These are phyloP conservation scores for Pulveroboletus ravenelii DNA, from an alignment of 768 basidiomycete species.

Conservation along the genomic window DNA sequence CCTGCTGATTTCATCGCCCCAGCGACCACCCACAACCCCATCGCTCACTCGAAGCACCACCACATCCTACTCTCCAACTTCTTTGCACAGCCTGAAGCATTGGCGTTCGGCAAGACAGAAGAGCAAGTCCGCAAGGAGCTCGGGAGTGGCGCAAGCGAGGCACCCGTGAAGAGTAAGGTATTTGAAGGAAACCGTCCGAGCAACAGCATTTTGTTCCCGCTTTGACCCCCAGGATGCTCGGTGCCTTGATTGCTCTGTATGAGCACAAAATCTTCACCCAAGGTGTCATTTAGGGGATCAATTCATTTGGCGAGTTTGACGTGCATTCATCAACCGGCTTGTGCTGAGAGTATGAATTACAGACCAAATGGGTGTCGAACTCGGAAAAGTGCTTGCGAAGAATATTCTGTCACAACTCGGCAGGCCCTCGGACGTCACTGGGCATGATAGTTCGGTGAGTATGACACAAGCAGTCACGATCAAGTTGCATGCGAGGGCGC, in stretches of 20 bases:
- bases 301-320: constrained; percentile 75
- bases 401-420: constrained; percentile 86
- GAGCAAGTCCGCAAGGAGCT: constrained; percentile 73
- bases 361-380: constrained; percentile 99
- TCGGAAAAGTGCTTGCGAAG: constrained; percentile 97
- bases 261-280: constrained; percentile 99
- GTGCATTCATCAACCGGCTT: background rate
- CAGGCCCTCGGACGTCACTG: constrained; percentile 71
- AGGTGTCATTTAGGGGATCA: constrained; percentile 97
- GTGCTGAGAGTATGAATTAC: background rate
- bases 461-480: background rate
- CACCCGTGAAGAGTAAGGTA: constrained; percentile 92
- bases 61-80: constrained; percentile 96
- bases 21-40: constrained; percentile 85
- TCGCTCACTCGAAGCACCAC: constrained; percentile 85
- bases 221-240: constrained; percentile 91
- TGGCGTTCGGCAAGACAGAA: constrained; percentile 97
- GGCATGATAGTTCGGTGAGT: constrained; percentile 81
- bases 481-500: background rate
- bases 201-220: constrained; percentile 93
- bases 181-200: constrained; percentile 97
- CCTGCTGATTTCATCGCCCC: constrained; percentile 92
- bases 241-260: constrained; percentile 83
- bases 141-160: constrained; percentile 67
- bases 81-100: constrained; percentile 96